Conservation (phyloP, 2,329 filamentous ascomycete species). For the Curvularia eragrostidis region DNA sequence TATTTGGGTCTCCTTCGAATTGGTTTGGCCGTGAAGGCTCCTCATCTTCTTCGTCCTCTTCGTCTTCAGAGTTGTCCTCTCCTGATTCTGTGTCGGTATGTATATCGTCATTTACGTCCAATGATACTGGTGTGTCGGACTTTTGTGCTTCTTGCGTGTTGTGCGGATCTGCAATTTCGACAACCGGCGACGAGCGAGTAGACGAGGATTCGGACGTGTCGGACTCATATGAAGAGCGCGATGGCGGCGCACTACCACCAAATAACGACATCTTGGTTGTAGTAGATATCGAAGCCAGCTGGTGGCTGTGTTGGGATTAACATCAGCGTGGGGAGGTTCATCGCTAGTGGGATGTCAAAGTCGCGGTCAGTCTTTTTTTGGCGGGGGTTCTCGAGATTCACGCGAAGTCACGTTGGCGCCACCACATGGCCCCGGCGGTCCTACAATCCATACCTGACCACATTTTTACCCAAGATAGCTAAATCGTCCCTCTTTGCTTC, state of each 20-base stretch:
- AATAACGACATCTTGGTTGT: slow-evolving; percentile 49
- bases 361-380: slow-evolving; percentile 13
- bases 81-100: slow-evolving; percentile 29
- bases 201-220: slow-evolving; percentile 16
- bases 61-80: slow-evolving; percentile 10
- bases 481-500: background rate
- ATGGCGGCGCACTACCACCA: slow-evolving; percentile 33
- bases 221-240: slow-evolving; percentile 23
- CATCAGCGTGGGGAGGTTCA: slow-evolving; percentile 8
- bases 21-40: slow-evolving; percentile 64
- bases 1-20: slow-evolving; percentile 70
- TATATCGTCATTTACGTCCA: slow-evolving; percentile 21
- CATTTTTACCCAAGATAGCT: background rate
- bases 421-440: background rate
- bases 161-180: slow-evolving; percentile 3
- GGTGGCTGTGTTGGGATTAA: slow-evolving; percentile 1
- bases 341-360: slow-evolving; percentile 9
- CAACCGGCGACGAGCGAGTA: slow-evolving; percentile 11
- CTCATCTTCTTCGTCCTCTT: slow-evolving; percentile 11
- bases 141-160: slow-evolving; percentile 24
- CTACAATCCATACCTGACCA: background rate
- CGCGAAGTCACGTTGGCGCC: slow-evolving; percentile 26
- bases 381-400: slow-evolving; percentile 19
- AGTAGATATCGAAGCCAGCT: slow-evolving; percentile 23
- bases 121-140: background rate